Evolutionary conservation across 495 filamentous ascomycete species (phyloP), one percentile per base, ranked within the genome.

Genomic region (Astrocystis sublimbata): DNA sequence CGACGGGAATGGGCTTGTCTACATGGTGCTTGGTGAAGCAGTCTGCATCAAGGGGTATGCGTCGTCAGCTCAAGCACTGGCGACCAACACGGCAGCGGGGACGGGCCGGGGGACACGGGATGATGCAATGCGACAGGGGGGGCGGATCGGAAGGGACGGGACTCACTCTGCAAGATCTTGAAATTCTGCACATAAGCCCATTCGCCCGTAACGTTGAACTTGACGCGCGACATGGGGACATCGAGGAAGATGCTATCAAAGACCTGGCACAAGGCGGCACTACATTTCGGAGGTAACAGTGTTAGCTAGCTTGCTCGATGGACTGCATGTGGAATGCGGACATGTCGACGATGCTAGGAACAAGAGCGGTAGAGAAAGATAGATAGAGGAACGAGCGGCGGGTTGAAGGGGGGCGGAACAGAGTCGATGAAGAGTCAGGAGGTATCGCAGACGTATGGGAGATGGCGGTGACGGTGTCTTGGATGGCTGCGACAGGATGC

Each of bases 111-210:
- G 15, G 9, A 24, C 3, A n/a, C n/a, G n/a, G n/a, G 43, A 28
- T 59, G 28, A 52, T 40, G 33, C 62, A 46, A 13, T 61, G 58
- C 54, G 51, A 24, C 43, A 36, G 38, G 49, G 19, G 45, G 60
- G 38, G n/a, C 12, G 4, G 52, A 15, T 47, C 13, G 7, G 24
- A 30, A 19, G 36, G 23, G 47, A 35, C 28, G 53, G 42, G 45
- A 84, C 89, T 66, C 81, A 96, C 92, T 94, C 77, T 96, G 92
- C 53, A 98, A 84, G 64, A 97, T 81, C 77, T 98, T 98, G 82
- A 96, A 97, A 76, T 98, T 98, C 72, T 96, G 90, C 53, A 98
- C 85, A 76, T 98, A 98, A 63, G 91, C 92, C 75, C 97, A 97
- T 84, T 98, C 94, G 47, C 86, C 88, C 79, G 92, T 97, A 64